Base-by-base conservation (phyloP, 805 yeast species). In the Kluyveromyces siamensis region DNA sequence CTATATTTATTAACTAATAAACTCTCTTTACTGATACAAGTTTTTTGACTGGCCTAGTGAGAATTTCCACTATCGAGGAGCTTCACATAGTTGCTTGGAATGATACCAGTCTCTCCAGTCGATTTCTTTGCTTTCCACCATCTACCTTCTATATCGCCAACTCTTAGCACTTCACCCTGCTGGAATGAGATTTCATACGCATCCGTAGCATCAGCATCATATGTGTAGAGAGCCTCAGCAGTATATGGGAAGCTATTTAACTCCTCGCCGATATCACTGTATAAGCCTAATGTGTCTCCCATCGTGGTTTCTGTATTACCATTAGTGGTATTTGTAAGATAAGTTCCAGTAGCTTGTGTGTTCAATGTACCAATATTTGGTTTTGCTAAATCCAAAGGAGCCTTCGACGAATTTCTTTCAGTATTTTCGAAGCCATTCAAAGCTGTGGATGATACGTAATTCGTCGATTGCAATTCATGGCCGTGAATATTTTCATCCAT, bases 41-140 rank as follows among this genome's bases (percentile, higher is more conserved):
- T 18, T 27, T 27, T 4, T 11, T 27, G 17, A n/a, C n/a, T 18
- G 10, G 25, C 2, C 35, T 37, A 42, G 27, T 33, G 45, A 11
- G 35, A 11, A 39, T 30, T n/a, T n/a, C 54, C 55, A 67, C 52
- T 50, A 16, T 76, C 81, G 49, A 84, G 70, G 52, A 89, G 72
- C 66, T 87, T 87, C 44, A 91, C 90, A 62, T 91, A 91, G 67
- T 91, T 93, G 59, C 95, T 84, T 45, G 99, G 98, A 67, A 96
- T 89, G 59, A 91, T 91, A 56, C 98, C 99, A 41, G 88, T 85
- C 65, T 89, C 93, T 35, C 99, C 99, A 56, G 80, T 84, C 8
- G 84, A 75, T 61, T 90, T 79, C 65, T 85, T 80, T 39, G 96
- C 97, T 69, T 89, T 96, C 98, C 98, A 91, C 99, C 99, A 91